Conservation (phyloP, 2,329 filamentous ascomycete genomes). For the Xylariales sp. region DNA sequence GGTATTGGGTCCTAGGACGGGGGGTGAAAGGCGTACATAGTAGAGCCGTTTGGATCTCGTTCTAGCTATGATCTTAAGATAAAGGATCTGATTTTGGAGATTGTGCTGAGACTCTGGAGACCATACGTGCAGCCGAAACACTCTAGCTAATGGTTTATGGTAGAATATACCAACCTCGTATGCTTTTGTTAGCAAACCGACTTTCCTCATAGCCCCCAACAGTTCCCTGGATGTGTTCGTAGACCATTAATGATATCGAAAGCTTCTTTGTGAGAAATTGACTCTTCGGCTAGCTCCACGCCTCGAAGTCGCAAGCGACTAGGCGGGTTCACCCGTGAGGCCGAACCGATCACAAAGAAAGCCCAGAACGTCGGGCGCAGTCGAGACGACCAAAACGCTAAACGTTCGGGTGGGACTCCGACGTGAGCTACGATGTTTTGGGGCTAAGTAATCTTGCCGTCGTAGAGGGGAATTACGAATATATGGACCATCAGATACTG, state of each 20-base stretch:
- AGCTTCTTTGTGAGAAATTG: constrained; percentile 6
- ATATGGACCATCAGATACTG: constrained; percentile 40
- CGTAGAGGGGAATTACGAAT: constrained; percentile 45
- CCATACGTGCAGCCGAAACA: not conserved
- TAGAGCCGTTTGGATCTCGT: not conserved
- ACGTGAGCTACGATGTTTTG: constrained; percentile 46
- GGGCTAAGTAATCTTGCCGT: constrained; percentile 40
- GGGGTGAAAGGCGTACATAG: not conserved
- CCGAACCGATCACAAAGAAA: constrained; percentile 45
- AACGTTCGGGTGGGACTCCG: constrained; percentile 44
- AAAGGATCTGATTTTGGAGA: no score
- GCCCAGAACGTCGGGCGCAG: constrained; percentile 37
- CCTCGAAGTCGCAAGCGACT: constrained; percentile 43
- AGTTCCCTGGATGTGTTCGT: constrained; percentile 43
- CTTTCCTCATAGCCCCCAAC: constrained; percentile 45
- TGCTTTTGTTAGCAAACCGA: constrained; percentile 39
- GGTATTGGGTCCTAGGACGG: constrained; percentile 43
- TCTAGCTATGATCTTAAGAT: not conserved
- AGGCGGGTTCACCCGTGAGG: constrained; percentile 45
- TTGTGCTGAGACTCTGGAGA: not conserved
- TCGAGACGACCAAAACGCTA: constrained; percentile 42
- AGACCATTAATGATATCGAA: constrained; percentile 2
- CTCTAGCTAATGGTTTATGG: not conserved
- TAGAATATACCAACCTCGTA: not conserved
- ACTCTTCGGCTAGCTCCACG: constrained; percentile 40